phyloP scores from a whole-genome alignment of 371 early-diverging fungal genomes.

The Apophysomyces variabilis region DNA sequence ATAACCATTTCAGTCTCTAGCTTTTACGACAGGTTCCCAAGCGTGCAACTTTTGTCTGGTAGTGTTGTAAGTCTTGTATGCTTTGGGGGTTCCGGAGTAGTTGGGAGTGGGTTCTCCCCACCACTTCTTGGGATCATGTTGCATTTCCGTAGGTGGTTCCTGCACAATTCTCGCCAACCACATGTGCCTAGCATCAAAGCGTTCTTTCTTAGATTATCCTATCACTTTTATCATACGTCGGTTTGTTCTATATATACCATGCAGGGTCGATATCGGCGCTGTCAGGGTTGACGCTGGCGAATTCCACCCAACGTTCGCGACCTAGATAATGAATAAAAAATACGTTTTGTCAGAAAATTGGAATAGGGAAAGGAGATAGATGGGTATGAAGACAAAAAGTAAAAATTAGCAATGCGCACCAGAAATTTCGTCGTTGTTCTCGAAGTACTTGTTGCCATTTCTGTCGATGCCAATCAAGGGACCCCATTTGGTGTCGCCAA shows the following conservation, averaged over 20 bases:
- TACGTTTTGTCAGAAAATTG: conserved; percentile 3
- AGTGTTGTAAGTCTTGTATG: conserved; percentile 88
- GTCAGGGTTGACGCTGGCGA: conserved; percentile 77
- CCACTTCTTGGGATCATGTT: conserved; percentile 48
- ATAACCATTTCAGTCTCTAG: conserved; percentile 31
- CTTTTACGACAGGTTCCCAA: conserved; percentile 78
- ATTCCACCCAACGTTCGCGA: conserved; percentile 94
- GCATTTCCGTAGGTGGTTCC: conserved; percentile 74
- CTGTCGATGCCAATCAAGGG: conserved; percentile 83
- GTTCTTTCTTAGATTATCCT: not conserved
- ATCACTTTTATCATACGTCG: too few species aligned
- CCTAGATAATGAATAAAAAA: conserved; percentile 28
- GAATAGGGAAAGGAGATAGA: not conserved
- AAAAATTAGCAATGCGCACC: conserved; percentile 37
- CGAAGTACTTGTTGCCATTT: conserved; percentile 92
- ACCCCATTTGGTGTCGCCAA: conserved; percentile 87
- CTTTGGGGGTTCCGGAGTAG: conserved; percentile 74
- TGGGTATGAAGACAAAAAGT: not conserved
- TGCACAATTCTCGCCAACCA: conserved; percentile 89
- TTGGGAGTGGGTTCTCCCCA: conserved; percentile 61
- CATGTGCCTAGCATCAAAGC: conserved; percentile 70
- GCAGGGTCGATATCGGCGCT: conserved; percentile 87
- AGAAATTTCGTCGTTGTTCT: conserved; percentile 85
- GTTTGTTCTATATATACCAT: conserved; percentile 63
- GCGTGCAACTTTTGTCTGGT: conserved; percentile 77